phyloP scores from a whole-genome alignment of 2,329 filamentous ascomycete genomes.

The Stemphylium beticola region DNA sequence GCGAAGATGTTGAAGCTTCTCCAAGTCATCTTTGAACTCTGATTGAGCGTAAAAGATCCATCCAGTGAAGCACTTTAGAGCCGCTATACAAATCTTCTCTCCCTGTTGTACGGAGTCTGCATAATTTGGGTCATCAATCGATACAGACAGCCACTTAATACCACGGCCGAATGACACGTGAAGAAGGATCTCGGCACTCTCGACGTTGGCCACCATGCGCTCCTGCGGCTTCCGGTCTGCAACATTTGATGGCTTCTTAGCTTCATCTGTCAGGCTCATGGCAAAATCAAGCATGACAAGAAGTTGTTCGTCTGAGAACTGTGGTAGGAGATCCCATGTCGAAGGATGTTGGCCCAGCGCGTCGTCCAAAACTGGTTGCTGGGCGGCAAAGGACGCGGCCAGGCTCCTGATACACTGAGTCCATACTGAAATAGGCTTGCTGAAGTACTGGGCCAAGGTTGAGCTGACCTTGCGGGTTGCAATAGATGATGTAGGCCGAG shows the following conservation, averaged over 20 bases:
- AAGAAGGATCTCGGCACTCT: conserved; percentile 59
- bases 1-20: conserved; percentile 65
- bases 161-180: conserved; percentile 48
- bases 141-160: conserved; percentile 40
- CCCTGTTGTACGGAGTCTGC: conserved; percentile 32
- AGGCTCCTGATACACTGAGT: conserved; percentile 68
- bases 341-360: conserved; percentile 54
- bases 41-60: conserved; percentile 78
- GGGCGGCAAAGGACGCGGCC: conserved; percentile 62
- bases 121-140: conserved; percentile 31
- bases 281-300: conserved; percentile 70
- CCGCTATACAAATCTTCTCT: conserved; percentile 43
- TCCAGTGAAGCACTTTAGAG: conserved; percentile 51
- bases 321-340: conserved; percentile 54
- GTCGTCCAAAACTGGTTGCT: conserved; percentile 57
- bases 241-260: conserved; percentile 71
- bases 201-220: conserved; percentile 59
- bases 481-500: conserved; percentile 57
- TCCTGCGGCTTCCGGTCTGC: conserved; percentile 57
- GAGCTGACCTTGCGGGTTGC: conserved; percentile 77
- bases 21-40: conserved; percentile 62
- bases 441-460: conserved; percentile 76
- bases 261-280: conserved; percentile 68
- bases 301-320: conserved; percentile 59
- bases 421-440: conserved; percentile 73